Evolutionary conservation across 352 stramenopile genomes (phyloP).

Genomic region (Elongisporangium senticosum): DNA sequence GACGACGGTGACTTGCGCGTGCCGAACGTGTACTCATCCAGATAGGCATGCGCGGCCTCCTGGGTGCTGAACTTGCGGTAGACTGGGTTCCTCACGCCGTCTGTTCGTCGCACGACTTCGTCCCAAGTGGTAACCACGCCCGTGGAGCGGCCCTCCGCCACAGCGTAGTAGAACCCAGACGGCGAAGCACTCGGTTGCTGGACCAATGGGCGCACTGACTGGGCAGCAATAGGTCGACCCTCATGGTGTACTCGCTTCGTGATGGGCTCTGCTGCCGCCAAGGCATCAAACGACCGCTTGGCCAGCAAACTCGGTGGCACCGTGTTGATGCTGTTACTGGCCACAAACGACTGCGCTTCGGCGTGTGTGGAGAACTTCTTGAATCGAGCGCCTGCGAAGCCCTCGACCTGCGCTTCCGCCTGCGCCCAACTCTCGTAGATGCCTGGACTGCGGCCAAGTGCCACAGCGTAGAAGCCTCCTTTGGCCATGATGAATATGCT

Average conservation of each 20-base stretch:
- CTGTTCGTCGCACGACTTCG: constrained; percentile 17
- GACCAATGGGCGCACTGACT: neutral
- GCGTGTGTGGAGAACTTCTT: constrained; percentile 59
- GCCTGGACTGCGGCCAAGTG: constrained; percentile 37
- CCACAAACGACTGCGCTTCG: constrained; percentile 49
- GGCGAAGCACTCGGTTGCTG: constrained; percentile 2
- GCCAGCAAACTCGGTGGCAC: neutral
- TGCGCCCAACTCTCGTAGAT: constrained; percentile 54
- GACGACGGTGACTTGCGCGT: neutral
- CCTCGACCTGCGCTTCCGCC: constrained; percentile 49
- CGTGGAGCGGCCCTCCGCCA: constrained; percentile 25
- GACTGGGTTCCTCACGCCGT: constrained; percentile 15
- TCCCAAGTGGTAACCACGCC: constrained; percentile 32
- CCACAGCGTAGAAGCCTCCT: constrained; percentile 55
- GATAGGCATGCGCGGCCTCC: constrained; percentile 19
- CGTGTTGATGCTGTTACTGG: neutral
- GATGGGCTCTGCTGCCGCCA: no score
- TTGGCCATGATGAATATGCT: constrained; percentile 15
- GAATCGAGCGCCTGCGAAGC: constrained; percentile 37
- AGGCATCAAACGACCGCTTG: neutral
- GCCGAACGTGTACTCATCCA: constrained; percentile 11
- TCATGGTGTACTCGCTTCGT: no score
- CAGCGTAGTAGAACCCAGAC: constrained; percentile 19
- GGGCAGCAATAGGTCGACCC: neutral
- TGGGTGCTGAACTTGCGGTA: constrained; percentile 25